phyloP scores from a whole-genome alignment of 805 yeast species.

The Yarrowia sp. region DNA sequence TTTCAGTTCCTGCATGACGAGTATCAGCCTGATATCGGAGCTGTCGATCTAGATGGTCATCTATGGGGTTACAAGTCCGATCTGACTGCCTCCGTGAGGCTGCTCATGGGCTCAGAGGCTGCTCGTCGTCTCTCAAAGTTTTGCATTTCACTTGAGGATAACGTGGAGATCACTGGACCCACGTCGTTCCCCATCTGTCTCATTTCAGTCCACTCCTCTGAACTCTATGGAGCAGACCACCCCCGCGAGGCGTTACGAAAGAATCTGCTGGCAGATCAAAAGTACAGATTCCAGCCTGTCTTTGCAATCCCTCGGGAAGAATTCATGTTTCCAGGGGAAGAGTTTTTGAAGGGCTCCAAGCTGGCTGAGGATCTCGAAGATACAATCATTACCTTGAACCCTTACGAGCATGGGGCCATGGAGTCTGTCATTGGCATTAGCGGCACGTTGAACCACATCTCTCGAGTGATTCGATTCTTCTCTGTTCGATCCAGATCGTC shows the following conservation, averaged over 20 bases:
- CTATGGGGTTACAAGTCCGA: not conserved
- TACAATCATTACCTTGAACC: not conserved
- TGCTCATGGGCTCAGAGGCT: constrained; percentile 6
- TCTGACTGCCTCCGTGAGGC: not conserved
- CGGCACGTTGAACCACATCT: not conserved
- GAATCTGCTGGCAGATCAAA: not conserved
- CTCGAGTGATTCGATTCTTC: constrained; percentile 9
- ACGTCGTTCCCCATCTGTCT: constrained; percentile 4
- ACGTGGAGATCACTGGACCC: not conserved
- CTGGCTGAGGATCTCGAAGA: not conserved
- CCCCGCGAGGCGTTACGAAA: not conserved
- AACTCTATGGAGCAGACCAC: not conserved
- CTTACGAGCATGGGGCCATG: not conserved
- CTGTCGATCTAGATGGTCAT: not conserved
- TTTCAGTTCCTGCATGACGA: constrained; percentile 13
- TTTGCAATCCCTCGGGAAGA: constrained; percentile 9
- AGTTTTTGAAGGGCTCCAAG: not conserved
- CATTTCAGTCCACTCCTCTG: not conserved
- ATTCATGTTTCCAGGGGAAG: constrained; percentile 18
- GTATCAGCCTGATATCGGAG: not conserved
- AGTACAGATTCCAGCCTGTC: constrained; percentile 13
- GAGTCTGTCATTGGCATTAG: not conserved
- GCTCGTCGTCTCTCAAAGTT: not conserved
- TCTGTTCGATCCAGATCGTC: not conserved
- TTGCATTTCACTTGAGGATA: constrained; percentile 6